A percentile compares a stretch with the other conserved stretches of the same genome.
These are phyloP conservation scores for Pelargonium australe DNA, from an alignment of 441 rosid genomes.

Conservation along the genomic window DNA sequence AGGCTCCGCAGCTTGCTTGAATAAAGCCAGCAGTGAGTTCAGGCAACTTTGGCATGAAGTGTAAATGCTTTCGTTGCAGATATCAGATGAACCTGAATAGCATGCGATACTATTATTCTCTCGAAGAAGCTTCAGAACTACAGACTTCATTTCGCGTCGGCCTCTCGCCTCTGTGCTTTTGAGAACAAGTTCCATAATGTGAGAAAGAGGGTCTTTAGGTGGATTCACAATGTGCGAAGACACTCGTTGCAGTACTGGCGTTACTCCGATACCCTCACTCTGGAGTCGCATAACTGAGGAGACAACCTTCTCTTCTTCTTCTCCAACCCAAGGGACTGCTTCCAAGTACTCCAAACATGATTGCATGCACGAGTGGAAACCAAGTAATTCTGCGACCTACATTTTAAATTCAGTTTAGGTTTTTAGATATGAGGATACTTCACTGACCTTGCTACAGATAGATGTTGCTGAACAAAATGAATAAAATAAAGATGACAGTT, in stretches of 20 bases:
- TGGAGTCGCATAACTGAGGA: conserved; percentile 63
- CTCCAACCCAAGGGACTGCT: conserved; percentile 99
- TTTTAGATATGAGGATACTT: conserved; percentile 9
- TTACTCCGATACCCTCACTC: conserved; percentile 57
- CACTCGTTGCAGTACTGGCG: conserved; percentile 67
- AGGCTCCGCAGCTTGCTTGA: conserved; percentile 51
- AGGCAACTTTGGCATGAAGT: conserved; percentile 58
- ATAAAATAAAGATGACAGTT: background rate
- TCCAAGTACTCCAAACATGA: conserved; percentile 88
- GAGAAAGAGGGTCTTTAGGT: conserved; percentile 64
- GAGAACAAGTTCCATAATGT: conserved; percentile 71
- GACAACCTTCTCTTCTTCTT: conserved; percentile 92
- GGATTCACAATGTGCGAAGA: conserved; percentile 47
- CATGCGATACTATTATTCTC: conserved; percentile 50
- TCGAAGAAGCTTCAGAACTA: conserved; percentile 77
- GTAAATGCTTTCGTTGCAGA: conserved; percentile 61
- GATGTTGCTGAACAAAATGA: too few species aligned
- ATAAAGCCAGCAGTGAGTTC: conserved; percentile 45
- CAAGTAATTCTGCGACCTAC: conserved; percentile 71
- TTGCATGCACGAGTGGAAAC: conserved; percentile 58
- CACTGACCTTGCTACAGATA: background rate
- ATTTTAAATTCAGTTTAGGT: conserved; percentile 14
- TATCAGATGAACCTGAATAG: conserved; percentile 40
- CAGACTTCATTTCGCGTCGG: conserved; percentile 79
- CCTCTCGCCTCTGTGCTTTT: conserved; percentile 89